Evolutionary conservation across 345 rosid species (phyloP), one percentile per base, ranked within the genome.

Genomic region (Adansonia digitata): DNA sequence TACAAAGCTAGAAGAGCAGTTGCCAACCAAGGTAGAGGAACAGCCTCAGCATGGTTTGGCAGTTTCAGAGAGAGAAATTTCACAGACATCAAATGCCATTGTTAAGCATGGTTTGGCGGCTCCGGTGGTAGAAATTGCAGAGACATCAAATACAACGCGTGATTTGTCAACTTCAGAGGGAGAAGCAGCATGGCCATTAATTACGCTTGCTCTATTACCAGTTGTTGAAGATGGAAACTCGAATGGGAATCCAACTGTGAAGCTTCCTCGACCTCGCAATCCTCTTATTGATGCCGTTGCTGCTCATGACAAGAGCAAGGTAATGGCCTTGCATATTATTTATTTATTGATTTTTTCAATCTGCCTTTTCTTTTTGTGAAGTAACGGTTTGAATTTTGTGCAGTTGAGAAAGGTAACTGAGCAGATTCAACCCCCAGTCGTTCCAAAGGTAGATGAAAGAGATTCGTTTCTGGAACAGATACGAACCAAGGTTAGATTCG

Each of bases 251-350:
- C 79, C 84, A 49, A 42, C 31, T 15, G 64, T 78, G 75, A 89
- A 83, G 82, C 78, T 85, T 77, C 98, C 97, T 70, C 91, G 93
- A 67, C 99, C 97, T 31, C 85, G 94, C 65, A 92, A 85, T 86
- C 97, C 97, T 76, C 94, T 96, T 45, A 88, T 93, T 60, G 98
- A 96, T 84, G 97, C 90, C 29, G 92, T 93, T 83, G 97, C 87
- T 75, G 99, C 99, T 40, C 96, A 85, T 79, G 98, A 90, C 84
- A 91, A 90, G 86, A 93, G 97, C 93, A 96, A 81, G 97, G 99
- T 96, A 84, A 77, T 82, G 53, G 42, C 71, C 72, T 79, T 74
- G 46, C 72, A 29, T 40, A 67, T 76, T 53, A 48, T 24, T 55
- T 24, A 53, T 53, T 56, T 49, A n/a, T n/a, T n/a, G n/a, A n/a